Evolutionary conservation across 192 early-diverging fungal genomes (phyloP).

Genomic region (Coemansia sp.): DNA sequence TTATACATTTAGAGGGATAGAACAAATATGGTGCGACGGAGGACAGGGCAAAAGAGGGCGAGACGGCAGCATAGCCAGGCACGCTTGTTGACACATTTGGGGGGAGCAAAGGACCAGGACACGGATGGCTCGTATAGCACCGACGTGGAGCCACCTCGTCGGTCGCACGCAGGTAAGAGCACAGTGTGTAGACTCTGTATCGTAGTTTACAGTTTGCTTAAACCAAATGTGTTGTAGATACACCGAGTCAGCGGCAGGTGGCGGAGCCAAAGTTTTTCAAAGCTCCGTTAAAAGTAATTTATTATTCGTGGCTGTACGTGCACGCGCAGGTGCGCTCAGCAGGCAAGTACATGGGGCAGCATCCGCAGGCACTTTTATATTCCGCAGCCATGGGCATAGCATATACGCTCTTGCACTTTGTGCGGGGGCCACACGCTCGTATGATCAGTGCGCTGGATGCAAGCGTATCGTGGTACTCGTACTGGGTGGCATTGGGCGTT

Average conservation of each 20-base stretch:
- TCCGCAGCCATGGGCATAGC: conserved; percentile 27
- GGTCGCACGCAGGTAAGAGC: background rate
- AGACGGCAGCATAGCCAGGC: too few relatives aligned
- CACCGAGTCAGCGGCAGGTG: background rate
- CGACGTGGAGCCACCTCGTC: background rate
- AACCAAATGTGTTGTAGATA: background rate
- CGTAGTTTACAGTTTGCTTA: background rate
- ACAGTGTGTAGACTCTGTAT: background rate
- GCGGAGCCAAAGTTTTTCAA: conserved; percentile 39
- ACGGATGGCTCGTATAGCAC: background rate
- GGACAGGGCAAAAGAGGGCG: too few relatives aligned
- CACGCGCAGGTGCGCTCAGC: conserved; percentile 17
- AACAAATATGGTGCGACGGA: too few relatives aligned
- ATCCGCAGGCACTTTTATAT: conserved; percentile 41
- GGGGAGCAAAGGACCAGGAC: background rate
- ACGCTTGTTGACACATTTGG: too few relatives aligned
- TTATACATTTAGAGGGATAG: too few relatives aligned
- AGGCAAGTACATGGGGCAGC: conserved; percentile 28
- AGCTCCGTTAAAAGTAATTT: conserved; percentile 49
- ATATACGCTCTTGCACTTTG: conserved; percentile 46
- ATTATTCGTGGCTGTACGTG: conserved; percentile 51
- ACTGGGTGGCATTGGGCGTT: conserved; percentile 85
- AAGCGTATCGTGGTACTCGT: conserved; percentile 69
- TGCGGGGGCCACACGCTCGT: conserved; percentile 34
- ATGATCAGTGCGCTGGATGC: conserved; percentile 60